Evolutionary conservation across 768 basidiomycete genomes (phyloP), one percentile per base, ranked within the genome.

Genomic region (Stropharia rugosoannulata): DNA sequence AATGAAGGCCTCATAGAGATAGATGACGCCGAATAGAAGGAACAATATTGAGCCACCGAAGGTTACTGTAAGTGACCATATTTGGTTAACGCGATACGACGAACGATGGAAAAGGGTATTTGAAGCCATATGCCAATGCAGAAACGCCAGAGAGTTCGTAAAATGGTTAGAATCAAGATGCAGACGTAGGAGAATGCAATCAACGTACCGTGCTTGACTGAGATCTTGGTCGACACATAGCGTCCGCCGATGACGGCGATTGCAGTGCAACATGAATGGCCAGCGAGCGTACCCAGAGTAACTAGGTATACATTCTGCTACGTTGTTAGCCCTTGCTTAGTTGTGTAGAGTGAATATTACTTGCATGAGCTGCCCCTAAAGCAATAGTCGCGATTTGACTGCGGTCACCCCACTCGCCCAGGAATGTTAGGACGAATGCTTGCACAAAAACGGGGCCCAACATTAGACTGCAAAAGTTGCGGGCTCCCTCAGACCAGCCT

Each of bases 381-480:
- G 93, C 95, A 59, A 98, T 96, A 2, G 97, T 98, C 1, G 97
- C 90, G 63, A 98, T 93, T 74, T 99, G 96, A 66, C 93, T 96
- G 51, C 96, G 75, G 73, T 98, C 97, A 0, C 97, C 96, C 97
- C 97, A 98, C 73, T 99, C 97, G 9, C 95, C 97, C n/a, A 99
- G 78, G 73, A 98, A 98, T 0, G 96, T 98, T 57, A 99, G 78
- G 32, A 96, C 75, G 65, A 99, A 98, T 0, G 93, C 85, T 70
- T 99, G 95, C 2, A 95, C 94, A 66, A 98, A 96, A 1, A 97
- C 93, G 0, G 96, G 96, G 0, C 92, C 94, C 16, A 98, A 73
- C 61, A 95, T 70, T 15, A 95, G 73, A 64, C 85, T 87, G 68
- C 84, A 89, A 64, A 94, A 87, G 68, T 95, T 95, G 62, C 93